phyloP scores from a whole-genome alignment of 768 basidiomycete genomes.

The Macrolepiota albuminosa region DNA sequence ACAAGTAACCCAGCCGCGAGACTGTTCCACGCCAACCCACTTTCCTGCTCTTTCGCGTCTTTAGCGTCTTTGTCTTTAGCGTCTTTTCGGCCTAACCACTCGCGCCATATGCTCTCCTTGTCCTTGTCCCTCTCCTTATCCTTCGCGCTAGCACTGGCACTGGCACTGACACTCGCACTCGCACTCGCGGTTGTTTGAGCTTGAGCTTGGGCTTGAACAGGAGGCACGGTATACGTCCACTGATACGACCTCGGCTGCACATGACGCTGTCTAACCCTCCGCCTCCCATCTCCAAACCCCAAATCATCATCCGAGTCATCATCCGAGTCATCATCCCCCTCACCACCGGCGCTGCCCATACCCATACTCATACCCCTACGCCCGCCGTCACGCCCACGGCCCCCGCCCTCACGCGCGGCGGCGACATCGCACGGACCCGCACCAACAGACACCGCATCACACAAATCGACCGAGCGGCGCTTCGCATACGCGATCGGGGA shows the following conservation, averaged over 20 bases:
- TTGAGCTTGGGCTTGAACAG: neutral
- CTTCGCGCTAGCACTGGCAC: too few relatives aligned
- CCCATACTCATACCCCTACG: too few relatives aligned
- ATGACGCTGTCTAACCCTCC: slow-evolving; percentile 1
- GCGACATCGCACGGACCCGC: too few relatives aligned
- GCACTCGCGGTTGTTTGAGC: too few relatives aligned
- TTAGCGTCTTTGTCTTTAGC: neutral
- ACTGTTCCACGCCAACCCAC: too few relatives aligned
- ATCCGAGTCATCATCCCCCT: neutral
- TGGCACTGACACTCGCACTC: too few relatives aligned
- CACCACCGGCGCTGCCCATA: neutral
- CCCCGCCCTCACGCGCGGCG: too few relatives aligned
- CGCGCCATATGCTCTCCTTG: neutral
- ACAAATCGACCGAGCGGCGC: slow-evolving; percentile 12
- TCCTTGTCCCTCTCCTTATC: neutral
- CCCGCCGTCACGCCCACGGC: too few relatives aligned
- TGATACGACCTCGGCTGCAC: slow-evolving; percentile 22
- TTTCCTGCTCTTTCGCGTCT: too few relatives aligned
- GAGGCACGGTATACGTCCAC: slow-evolving; percentile 17
- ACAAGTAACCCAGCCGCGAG: too few relatives aligned
- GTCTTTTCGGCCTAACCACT: neutral
- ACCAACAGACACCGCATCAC: too few relatives aligned
- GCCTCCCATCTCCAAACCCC: neutral
- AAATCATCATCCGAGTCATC: neutral
- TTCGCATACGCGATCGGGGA: slow-evolving; percentile 22